Base-by-base conservation (phyloP, 129 eudicot species). In the Arctium lappa region DNA sequence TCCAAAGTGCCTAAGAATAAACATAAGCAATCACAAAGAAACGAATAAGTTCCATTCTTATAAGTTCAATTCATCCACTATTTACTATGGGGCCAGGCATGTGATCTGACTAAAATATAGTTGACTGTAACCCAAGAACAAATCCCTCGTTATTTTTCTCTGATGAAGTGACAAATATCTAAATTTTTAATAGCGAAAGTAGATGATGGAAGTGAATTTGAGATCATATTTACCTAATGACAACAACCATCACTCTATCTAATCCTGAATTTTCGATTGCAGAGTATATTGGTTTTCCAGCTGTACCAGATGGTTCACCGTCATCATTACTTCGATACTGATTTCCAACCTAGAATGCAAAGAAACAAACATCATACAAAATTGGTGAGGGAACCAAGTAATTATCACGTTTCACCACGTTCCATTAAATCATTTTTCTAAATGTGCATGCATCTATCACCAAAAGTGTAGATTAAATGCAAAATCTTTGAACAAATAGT, bases 271-370 rank as follows among this genome's bases (percentile, higher is more conserved):
- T 89, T 18, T 69, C 95, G 72, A 95, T 95, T 7, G 98, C 97
- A 50, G 97, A 95, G 85, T 84, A 87, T 72, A 95, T 95, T 9
- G 99, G 99, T 78, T 91, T 95, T 22, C 99, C 99, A 81, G 99
- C 98, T 68, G 99, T 95, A 72, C 99, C 98, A 44, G 99, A 93
- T 66, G 99, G 99, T 82, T 95, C 99, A 36, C 99, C 99, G 33
- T 95, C 99, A 89, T 95, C 99, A 53, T 91, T 93, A 81, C 93
- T 91, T 81, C 99, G 85, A 69, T 78, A 93, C 60, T 91, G 98
- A 73, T 89, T 95, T 42, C 99, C 99, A 72, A 91, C 91, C 99
- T 95, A 83, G n/a, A 16, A 80, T 40, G 16, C 66, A 70, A 27
- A 40, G 46, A 74, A 66, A 82, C 36, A 80, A 18, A 27, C 31